These are phyloP conservation scores for Phialophora macrospora DNA, from an alignment of 2,329 filamentous ascomycete species.

Conservation along the genomic window DNA sequence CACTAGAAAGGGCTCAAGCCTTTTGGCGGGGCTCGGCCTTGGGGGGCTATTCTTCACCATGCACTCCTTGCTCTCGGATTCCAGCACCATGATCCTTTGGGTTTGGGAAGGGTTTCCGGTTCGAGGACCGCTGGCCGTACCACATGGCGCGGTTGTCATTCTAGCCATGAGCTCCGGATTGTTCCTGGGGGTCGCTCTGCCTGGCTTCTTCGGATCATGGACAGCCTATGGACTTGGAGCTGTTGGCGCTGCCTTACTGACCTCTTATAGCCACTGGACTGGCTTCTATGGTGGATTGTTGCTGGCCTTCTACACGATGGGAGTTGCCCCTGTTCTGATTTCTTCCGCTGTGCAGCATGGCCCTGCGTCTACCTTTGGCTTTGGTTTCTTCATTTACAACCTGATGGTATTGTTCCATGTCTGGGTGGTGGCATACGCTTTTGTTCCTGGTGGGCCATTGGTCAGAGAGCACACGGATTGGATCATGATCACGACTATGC, in stretches of 20 bases:
- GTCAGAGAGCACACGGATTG: conserved; percentile 95
- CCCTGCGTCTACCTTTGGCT: conserved; percentile 79
- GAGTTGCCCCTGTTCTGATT: conserved; percentile 75
- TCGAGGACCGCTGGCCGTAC: conserved; percentile 81
- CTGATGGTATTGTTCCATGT: conserved; percentile 95
- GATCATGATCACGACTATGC: conserved; percentile 87
- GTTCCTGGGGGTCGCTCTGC: conserved; percentile 73
- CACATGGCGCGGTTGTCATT: conserved; percentile 87
- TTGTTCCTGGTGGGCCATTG: conserved; percentile 90
- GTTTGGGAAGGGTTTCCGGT: conserved; percentile 96
- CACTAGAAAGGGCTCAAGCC: conserved; percentile 67
- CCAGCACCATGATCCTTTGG: conserved; percentile 98
- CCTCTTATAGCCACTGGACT: conserved; percentile 77
- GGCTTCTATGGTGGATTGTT: conserved; percentile 84
- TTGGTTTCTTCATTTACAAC: conserved; percentile 91
- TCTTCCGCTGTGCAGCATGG: conserved; percentile 74
- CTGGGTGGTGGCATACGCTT: conserved; percentile 98
- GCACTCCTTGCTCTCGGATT: conserved; percentile 92
- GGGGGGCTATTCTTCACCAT: conserved; percentile 85
- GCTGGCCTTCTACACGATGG: conserved; percentile 79
- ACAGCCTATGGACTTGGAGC: conserved; percentile 77
- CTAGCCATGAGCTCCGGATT: conserved; percentile 84
- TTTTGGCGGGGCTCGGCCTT: conserved; percentile 76
- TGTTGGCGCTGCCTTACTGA: conserved; percentile 77
- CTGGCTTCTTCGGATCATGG: conserved; percentile 76